Conservation (phyloP, 306 rosid species). For the Amphicarpaea edgeworthii region DNA sequence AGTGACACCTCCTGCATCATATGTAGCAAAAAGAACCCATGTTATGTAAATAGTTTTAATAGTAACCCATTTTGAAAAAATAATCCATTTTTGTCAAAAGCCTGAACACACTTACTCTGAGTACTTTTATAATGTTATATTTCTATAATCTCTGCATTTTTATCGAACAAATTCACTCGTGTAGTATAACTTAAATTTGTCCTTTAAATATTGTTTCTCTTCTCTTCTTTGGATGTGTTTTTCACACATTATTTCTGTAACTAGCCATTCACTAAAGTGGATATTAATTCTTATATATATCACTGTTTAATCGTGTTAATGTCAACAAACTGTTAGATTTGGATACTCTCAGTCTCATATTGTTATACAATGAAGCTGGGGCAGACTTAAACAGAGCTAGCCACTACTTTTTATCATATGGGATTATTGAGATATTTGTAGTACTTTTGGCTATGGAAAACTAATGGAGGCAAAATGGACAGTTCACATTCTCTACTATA, state of each 20-base stretch:
- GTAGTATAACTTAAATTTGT: too few relatives aligned
- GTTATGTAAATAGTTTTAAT: too few relatives aligned
- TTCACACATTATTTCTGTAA: not conserved
- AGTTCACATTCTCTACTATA: not conserved
- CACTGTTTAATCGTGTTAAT: not conserved
- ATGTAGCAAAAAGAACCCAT: too few relatives aligned
- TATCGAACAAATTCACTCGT: too few relatives aligned
- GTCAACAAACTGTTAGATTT: not conserved
- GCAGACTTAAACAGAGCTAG: not conserved
- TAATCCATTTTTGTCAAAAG: too few relatives aligned
- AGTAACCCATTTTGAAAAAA: too few relatives aligned
- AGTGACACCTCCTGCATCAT: too few relatives aligned
- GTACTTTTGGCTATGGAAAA: conserved; percentile 8
- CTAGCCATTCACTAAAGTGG: not conserved
- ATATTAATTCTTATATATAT: not conserved
- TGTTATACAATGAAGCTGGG: not conserved
- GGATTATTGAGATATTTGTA: not conserved
- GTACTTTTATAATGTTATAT: too few relatives aligned
- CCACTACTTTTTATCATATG: conserved; percentile 18
- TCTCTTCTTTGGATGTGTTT: not conserved
- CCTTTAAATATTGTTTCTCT: too few relatives aligned
- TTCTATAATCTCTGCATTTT: too few relatives aligned
- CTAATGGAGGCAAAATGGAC: conserved; percentile 2
- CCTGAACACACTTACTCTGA: too few relatives aligned
- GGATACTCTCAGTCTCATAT: not conserved